phyloP scores from a whole-genome alignment of 2,329 filamentous ascomycete genomes.

The Xylariaceae sp. region DNA sequence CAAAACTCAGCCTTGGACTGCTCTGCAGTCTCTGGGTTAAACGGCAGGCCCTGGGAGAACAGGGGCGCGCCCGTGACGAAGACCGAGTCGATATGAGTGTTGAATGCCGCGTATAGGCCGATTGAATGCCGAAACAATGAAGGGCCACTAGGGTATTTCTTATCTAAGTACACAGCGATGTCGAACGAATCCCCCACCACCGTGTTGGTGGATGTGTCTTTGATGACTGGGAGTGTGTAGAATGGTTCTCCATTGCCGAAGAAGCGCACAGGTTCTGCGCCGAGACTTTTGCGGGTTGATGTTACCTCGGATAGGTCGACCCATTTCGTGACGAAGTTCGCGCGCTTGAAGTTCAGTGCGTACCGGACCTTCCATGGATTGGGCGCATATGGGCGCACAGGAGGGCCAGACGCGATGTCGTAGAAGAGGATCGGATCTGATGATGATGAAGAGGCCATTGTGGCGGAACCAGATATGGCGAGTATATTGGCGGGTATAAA shows the following conservation, averaged over 20 bases:
- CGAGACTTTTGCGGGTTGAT: constrained; percentile 52
- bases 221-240: constrained; percentile 64
- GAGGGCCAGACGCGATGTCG: constrained; percentile 48
- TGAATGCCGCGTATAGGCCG: constrained; percentile 56
- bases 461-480: neutral
- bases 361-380: constrained; percentile 44
- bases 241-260: constrained; percentile 62
- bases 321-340: constrained; percentile 50
- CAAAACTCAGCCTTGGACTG: constrained; percentile 53
- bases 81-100: constrained; percentile 58
- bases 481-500: neutral
- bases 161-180: constrained; percentile 65
- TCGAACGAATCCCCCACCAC: constrained; percentile 68
- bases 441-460: constrained; percentile 17
- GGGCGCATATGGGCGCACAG: constrained; percentile 37
- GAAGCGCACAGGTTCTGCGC: constrained; percentile 57
- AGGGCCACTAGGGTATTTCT: constrained; percentile 53
- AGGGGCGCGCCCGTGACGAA: constrained; percentile 56
- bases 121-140: constrained; percentile 53
- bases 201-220: constrained; percentile 48
- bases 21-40: constrained; percentile 56
- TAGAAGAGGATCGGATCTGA: constrained; percentile 45
- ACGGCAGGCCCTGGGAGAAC: constrained; percentile 49
- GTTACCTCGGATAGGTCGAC: constrained; percentile 58
- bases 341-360: constrained; percentile 51